These are phyloP conservation scores for Arthrobotrys sinensis DNA, from an alignment of 2,329 filamentous ascomycete species.

Conservation along the genomic window DNA sequence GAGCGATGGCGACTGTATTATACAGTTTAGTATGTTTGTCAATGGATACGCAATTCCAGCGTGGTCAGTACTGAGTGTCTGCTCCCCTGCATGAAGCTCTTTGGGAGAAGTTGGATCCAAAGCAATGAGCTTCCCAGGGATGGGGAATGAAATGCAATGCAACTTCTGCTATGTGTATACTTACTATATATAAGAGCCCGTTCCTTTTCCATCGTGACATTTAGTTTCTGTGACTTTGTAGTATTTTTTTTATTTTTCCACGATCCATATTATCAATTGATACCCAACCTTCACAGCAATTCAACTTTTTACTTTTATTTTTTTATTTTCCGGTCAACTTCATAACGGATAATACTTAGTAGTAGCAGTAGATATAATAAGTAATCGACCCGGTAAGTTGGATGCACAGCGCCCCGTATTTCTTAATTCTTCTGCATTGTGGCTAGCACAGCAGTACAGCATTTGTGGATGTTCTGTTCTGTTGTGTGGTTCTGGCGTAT, in stretches of 20 bases:
- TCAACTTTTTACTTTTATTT: too few relatives aligned
- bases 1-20: constrained; percentile 31
- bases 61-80: neutral
- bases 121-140: constrained; percentile 27
- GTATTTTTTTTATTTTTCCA: too few relatives aligned
- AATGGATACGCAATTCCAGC: neutral
- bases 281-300: too few relatives aligned
- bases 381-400: too few relatives aligned
- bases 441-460: constrained; percentile 5
- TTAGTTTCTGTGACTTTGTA: too few relatives aligned
- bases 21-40: neutral
- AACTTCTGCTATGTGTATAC: neutral
- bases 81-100: constrained; percentile 38
- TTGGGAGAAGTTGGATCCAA: neutral
- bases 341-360: too few relatives aligned
- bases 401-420: too few relatives aligned
- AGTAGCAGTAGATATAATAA: too few relatives aligned
- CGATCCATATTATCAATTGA: too few relatives aligned
- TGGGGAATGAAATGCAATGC: constrained; percentile 21
- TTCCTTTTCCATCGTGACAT: neutral
- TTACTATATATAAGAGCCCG: neutral
- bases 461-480: constrained; percentile 15
- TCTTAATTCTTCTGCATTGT: neutral
- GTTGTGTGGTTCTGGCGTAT: constrained; percentile 56
- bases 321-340: too few relatives aligned